phyloP scores from a whole-genome alignment of 164 flowering plant species.

The Annona squamosa region DNA sequence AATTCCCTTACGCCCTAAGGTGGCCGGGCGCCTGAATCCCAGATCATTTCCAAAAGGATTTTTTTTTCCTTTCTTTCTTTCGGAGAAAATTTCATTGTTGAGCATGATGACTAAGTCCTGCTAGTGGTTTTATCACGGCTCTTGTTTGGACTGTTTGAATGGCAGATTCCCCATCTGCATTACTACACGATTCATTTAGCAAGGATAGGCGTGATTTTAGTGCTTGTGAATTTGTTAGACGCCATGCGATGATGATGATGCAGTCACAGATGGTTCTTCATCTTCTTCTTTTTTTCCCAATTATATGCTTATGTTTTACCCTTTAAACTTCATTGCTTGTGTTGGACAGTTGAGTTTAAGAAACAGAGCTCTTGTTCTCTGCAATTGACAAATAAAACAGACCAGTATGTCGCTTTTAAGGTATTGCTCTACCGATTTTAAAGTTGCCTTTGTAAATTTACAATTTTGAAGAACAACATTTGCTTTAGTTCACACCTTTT shows the following conservation, averaged over 20 bases:
- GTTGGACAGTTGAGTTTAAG: conserved; percentile 64
- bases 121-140: too few relatives aligned
- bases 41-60: too few relatives aligned
- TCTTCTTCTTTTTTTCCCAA: not conserved
- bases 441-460: too few relatives aligned
- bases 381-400: conserved; percentile 71
- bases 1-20: not conserved
- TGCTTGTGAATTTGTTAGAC: not conserved
- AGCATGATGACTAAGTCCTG: too few relatives aligned
- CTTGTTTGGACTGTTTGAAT: too few relatives aligned
- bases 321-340: not conserved
- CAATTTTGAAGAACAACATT: too few relatives aligned
- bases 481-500: too few relatives aligned
- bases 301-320: not conserved
- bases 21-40: not conserved
- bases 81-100: too few relatives aligned
- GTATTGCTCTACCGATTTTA: conserved; percentile 20
- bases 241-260: not conserved
- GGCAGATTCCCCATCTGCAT: not conserved
- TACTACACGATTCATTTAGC: not conserved
- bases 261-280: not conserved
- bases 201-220: not conserved
- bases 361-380: conserved; percentile 84
- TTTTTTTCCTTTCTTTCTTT: too few relatives aligned
- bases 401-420: conserved; percentile 79